Conservation (phyloP, 768 basidiomycete genomes). For the Favolaschia claudopus region DNA sequence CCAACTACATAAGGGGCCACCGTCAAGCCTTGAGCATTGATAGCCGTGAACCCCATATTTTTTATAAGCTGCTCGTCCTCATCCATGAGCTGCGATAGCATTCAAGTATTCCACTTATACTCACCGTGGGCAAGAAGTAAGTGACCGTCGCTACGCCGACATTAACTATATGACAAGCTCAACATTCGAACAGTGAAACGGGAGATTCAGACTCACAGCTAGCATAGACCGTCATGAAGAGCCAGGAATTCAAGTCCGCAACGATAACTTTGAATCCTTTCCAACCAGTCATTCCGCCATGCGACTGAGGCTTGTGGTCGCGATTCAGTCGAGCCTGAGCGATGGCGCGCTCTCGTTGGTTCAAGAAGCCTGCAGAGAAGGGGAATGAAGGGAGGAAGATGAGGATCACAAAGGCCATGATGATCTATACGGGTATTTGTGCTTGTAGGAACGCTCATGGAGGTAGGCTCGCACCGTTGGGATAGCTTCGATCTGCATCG, state of each 20-base stretch:
- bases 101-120: slow-evolving; percentile 6
- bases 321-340: slow-evolving; percentile 63
- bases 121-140: slow-evolving; percentile 63
- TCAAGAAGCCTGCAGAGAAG: slow-evolving; percentile 60
- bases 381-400: slow-evolving; percentile 64
- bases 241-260: slow-evolving; percentile 58
- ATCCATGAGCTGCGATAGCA: neutral
- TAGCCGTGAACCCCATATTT: slow-evolving; percentile 61
- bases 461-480: slow-evolving; percentile 42
- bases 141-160: slow-evolving; percentile 63
- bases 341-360: slow-evolving; percentile 59
- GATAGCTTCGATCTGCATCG: slow-evolving; percentile 58
- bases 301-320: slow-evolving; percentile 64
- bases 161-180: slow-evolving; percentile 48
- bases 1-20: slow-evolving; percentile 65
- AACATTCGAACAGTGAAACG: neutral
- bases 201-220: slow-evolving; percentile 48
- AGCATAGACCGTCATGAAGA: slow-evolving; percentile 59
- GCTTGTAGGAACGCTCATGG: neutral
- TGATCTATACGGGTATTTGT: slow-evolving; percentile 26
- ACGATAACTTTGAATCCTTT: slow-evolving; percentile 61
- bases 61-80: slow-evolving; percentile 52
- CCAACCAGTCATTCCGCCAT: slow-evolving; percentile 66
- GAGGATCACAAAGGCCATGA: slow-evolving; percentile 58
- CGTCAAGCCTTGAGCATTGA: slow-evolving; percentile 64